Conservation (phyloP, 139 green algal genomes). For the Penium margaritaceum region DNA sequence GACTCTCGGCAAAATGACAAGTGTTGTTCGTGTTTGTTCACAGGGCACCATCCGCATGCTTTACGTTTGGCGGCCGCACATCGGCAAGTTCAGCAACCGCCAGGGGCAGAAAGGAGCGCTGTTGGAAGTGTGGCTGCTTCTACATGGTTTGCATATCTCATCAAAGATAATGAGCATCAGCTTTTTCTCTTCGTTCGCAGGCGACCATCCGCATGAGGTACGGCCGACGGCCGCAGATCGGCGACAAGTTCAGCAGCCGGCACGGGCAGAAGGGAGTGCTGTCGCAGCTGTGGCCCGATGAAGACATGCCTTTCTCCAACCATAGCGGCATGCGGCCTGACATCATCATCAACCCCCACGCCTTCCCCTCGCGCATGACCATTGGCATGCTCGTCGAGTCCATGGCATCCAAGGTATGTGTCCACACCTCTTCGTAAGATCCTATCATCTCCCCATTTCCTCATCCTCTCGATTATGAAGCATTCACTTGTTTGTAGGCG, state of each 20-base stretch:
- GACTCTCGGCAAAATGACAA: slow-evolving; percentile 7
- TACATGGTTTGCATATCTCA: neutral
- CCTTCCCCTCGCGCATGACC: slow-evolving; percentile 97
- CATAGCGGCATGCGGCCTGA: slow-evolving; percentile 80
- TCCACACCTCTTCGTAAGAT: neutral
- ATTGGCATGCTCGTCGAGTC: slow-evolving; percentile 97
- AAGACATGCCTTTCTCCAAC: slow-evolving; percentile 50
- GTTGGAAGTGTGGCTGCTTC: slow-evolving; percentile 64
- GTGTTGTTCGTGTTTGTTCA: neutral
- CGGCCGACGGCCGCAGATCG: slow-evolving; percentile 92
- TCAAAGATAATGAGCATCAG: neutral
- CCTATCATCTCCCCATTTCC: neutral
- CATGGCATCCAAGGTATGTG: slow-evolving; percentile 66
- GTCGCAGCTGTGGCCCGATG: slow-evolving; percentile 89
- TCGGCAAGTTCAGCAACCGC: slow-evolving; percentile 91
- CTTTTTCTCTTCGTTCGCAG: slow-evolving; percentile 14
- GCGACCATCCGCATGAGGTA: slow-evolving; percentile 73
- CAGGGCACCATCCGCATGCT: too few species aligned
- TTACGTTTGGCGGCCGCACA: slow-evolving; percentile 23
- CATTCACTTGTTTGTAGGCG: too few species aligned
- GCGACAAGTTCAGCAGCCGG: slow-evolving; percentile 94
- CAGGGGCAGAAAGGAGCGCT: slow-evolving; percentile 95
- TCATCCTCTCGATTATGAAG: too few species aligned
- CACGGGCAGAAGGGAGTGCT: slow-evolving; percentile 96
- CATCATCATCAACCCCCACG: slow-evolving; percentile 98